Conservation (phyloP, 2,329 filamentous ascomycete species). For the Trichoderma asperellum region DNA sequence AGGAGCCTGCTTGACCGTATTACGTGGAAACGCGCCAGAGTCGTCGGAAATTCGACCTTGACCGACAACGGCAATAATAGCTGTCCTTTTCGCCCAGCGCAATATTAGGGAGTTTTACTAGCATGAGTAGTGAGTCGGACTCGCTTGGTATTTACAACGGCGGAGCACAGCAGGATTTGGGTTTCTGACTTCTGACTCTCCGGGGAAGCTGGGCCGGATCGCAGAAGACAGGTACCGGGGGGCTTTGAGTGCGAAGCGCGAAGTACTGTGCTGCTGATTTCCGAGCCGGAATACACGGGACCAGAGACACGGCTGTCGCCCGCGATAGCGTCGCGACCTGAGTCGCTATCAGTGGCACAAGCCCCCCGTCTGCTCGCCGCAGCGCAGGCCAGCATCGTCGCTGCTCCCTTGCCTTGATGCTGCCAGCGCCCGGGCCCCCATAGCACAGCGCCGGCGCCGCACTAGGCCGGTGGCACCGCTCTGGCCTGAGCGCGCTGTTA, state of each 20-base stretch:
- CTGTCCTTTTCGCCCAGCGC: not conserved
- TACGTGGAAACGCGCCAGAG: not conserved
- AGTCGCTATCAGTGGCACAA: not conserved
- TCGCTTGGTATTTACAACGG: not conserved
- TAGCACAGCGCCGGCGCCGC: constrained; percentile 12
- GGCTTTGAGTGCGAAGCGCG: not conserved
- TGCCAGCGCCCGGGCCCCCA: not conserved
- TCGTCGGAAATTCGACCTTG: no score
- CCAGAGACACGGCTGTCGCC: not conserved
- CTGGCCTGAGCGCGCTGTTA: constrained; percentile 4
- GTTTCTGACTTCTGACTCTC: not conserved
- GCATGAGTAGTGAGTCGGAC: not conserved
- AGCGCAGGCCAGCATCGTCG: not conserved
- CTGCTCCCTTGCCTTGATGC: not conserved
- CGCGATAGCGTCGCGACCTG: constrained; percentile 23
- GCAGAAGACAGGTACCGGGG: not conserved
- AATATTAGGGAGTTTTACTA: not conserved
- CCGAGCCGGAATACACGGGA: constrained; percentile 23
- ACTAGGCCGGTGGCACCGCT: not conserved
- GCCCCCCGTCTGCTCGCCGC: not conserved
- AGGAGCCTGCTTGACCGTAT: no score
- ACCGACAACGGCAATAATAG: not conserved
- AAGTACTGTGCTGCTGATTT: constrained; percentile 8
- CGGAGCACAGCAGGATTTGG: not conserved
- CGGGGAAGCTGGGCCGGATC: not conserved